Evolutionary conservation across 768 basidiomycete genomes (phyloP), one percentile per base, ranked within the genome.

Genomic region (Punctularia strigosozonata): DNA sequence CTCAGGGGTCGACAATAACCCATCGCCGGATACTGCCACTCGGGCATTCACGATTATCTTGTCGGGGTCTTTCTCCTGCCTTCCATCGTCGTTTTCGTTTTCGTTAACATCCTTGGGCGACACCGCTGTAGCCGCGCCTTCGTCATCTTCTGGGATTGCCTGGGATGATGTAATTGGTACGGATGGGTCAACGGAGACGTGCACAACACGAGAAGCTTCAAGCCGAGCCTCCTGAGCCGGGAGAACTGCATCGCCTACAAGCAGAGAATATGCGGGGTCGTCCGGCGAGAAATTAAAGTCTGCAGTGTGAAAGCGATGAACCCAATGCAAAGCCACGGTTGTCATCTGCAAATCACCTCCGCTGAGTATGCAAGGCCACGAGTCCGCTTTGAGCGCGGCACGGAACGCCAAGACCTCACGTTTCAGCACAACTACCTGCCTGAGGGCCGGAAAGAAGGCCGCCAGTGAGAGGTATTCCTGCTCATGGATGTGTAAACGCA

Each of bases 261-360:
- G 54, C 22, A 97, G 69, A 12, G 85, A 73, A 56, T 98, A 97
- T 1, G 76, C 75, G 4, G 86, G 66, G 52, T 92, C 90, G 44
- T 68, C 69, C 0, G 94, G 94, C 12, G 75, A 58, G 39, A 87
- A 86, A 56, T 97, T 98, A 62, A 95, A 90, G 57, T 98, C 92
- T 92, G 37, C 10, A 8, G 18, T 21, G 23, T 22, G 2, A 17
- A 32, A 12, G 22, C 28, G 23, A n/a, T n/a, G 19, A 25, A 14
- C 5, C 8, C 3, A 25, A 5, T n/a, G n/a, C n/a, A n/a, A n/a
- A n/a, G n/a, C 10, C 8, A 28, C 26, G 15, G 26, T 15, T 8
- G 10, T 28, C 26, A 15, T 15, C 14, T 14, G 36, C 38, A 6
- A 50, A 60, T 50, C 53, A 87, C 92, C 91, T 54, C 92, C 92